Evolutionary conservation across 2,329 filamentous ascomycete species (phyloP).

Genomic region (Venturia effusa): DNA sequence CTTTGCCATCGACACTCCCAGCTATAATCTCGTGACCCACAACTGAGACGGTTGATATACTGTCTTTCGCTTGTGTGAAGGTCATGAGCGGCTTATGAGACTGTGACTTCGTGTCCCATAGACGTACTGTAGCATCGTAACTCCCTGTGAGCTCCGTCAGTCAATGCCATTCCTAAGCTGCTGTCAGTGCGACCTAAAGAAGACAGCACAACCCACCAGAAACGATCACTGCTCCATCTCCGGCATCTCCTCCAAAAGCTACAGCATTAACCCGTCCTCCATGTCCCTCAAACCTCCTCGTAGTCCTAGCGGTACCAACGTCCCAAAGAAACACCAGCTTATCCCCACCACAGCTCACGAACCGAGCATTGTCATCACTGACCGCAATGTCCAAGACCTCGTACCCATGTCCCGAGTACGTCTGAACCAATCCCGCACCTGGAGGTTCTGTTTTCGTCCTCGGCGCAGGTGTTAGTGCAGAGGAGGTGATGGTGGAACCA

Average conservation of each 20-base stretch:
- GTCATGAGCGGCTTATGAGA: slow-evolving; percentile 58
- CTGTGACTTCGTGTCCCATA: slow-evolving; percentile 59
- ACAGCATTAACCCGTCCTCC: slow-evolving; percentile 66
- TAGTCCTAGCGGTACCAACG: slow-evolving; percentile 67
- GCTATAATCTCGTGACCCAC: slow-evolving; percentile 47
- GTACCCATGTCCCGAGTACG: slow-evolving; percentile 84
- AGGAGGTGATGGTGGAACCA: slow-evolving; percentile 16
- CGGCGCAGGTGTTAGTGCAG: not conserved
- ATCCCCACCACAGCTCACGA: slow-evolving; percentile 83
- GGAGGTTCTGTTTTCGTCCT: not conserved
- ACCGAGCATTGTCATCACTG: slow-evolving; percentile 64
- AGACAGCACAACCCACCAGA: not conserved
- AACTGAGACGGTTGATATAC: slow-evolving; percentile 39
- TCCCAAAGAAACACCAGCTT: slow-evolving; percentile 92
- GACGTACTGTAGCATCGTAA: slow-evolving; percentile 62
- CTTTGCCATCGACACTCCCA: slow-evolving; percentile 75
- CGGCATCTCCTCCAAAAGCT: slow-evolving; percentile 60
- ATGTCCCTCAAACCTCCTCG: slow-evolving; percentile 65
- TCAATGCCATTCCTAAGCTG: no score
- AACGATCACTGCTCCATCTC: slow-evolving; percentile 55
- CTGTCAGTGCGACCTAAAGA: no score
- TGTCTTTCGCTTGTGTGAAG: slow-evolving; percentile 62
- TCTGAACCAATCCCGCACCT: slow-evolving; percentile 60
- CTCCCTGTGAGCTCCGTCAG: slow-evolving; percentile 35
- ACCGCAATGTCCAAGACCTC: slow-evolving; percentile 76